Conservation (phyloP, 768 basidiomycete species). For the Dentipellis sp. region DNA sequence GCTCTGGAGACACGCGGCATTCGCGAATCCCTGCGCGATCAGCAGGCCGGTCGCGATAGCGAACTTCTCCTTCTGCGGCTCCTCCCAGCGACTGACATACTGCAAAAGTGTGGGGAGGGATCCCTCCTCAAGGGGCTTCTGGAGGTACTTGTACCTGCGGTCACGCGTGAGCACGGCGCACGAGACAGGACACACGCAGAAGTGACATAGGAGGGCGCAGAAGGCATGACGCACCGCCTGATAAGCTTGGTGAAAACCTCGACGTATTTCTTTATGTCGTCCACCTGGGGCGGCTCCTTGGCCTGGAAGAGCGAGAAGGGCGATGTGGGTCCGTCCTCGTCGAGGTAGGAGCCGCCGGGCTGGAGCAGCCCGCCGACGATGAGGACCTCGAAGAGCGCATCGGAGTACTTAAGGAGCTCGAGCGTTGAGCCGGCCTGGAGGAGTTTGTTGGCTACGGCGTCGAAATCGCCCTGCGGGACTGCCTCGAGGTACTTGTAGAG, state of each 20-base stretch:
- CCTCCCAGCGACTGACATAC: slow-evolving; percentile 80
- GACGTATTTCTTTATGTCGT: slow-evolving; percentile 87
- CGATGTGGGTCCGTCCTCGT: slow-evolving; percentile 75
- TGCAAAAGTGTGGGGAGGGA: slow-evolving; percentile 80
- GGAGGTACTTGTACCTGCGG: slow-evolving; percentile 94
- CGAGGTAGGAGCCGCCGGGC: slow-evolving; percentile 88
- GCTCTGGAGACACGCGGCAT: slow-evolving; percentile 67
- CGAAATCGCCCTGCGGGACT: slow-evolving; percentile 72
- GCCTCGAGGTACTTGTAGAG: slow-evolving; percentile 88
- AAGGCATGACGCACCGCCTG: slow-evolving; percentile 55
- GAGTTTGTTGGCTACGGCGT: slow-evolving; percentile 73
- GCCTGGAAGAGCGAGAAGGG: slow-evolving; percentile 86
- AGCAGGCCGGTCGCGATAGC: slow-evolving; percentile 74
- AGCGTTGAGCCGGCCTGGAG: slow-evolving; percentile 87
- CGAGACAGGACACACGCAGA: not conserved
- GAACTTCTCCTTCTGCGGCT: slow-evolving; percentile 73
- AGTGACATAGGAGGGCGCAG: not conserved
- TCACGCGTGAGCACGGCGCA: too few relatives aligned
- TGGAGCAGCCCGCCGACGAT: slow-evolving; percentile 94
- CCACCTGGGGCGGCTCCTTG: slow-evolving; percentile 66
- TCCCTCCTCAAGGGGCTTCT: slow-evolving; percentile 86
- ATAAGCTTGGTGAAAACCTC: slow-evolving; percentile 95
- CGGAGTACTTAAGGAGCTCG: slow-evolving; percentile 96
- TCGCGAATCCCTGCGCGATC: slow-evolving; percentile 75
- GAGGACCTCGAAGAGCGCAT: slow-evolving; percentile 91